Percentiles rank a stretch among this genome's conserved stretches.
These are phyloP conservation scores for sweet orange (Citrus sinensis) DNA, from an alignment of 345 rosid genomes.

Conservation along the genomic window DNA sequence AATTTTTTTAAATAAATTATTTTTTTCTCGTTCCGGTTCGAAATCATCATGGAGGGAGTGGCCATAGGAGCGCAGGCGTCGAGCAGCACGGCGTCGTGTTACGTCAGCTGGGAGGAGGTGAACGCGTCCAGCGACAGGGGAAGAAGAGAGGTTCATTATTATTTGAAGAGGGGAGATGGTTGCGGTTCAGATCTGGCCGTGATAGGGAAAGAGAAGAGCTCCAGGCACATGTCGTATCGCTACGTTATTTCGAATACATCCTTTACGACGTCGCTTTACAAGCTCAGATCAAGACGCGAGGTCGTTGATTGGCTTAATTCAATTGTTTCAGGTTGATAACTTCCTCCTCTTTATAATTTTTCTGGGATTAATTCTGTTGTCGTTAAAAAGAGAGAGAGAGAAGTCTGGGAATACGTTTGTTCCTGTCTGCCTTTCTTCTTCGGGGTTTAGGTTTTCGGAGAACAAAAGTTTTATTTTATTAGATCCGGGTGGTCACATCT, in stretches of 20 bases:
- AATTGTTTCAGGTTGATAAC: slow-evolving; percentile 54
- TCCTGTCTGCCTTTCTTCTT: background rate
- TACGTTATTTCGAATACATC: slow-evolving; percentile 37
- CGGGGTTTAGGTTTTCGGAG: background rate
- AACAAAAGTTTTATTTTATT: background rate
- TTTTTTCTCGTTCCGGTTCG: background rate
- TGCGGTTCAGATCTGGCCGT: slow-evolving; percentile 57
- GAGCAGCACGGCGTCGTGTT: slow-evolving; percentile 26
- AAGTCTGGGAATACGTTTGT: background rate
- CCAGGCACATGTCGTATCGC: slow-evolving; percentile 51
- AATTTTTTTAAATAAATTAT: background rate
- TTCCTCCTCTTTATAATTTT: background rate
- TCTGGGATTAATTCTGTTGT: background rate
- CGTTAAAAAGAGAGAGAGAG: background rate
- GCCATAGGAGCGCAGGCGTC: slow-evolving; percentile 19
- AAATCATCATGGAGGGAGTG: slow-evolving; percentile 16
- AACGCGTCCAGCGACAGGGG: slow-evolving; percentile 45
- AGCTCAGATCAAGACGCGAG: slow-evolving; percentile 53
- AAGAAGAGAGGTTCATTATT: slow-evolving; percentile 59
- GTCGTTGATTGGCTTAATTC: slow-evolving; percentile 66
- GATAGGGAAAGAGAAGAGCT: slow-evolving; percentile 57
- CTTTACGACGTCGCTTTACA: slow-evolving; percentile 17
- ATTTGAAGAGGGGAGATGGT: slow-evolving; percentile 56
- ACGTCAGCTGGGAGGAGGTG: slow-evolving; percentile 75
- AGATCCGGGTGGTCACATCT: slow-evolving; percentile 6